These are phyloP conservation scores for Chytriomyces sp. DNA, from an alignment of 192 early-diverging fungal species.

Conservation along the genomic window DNA sequence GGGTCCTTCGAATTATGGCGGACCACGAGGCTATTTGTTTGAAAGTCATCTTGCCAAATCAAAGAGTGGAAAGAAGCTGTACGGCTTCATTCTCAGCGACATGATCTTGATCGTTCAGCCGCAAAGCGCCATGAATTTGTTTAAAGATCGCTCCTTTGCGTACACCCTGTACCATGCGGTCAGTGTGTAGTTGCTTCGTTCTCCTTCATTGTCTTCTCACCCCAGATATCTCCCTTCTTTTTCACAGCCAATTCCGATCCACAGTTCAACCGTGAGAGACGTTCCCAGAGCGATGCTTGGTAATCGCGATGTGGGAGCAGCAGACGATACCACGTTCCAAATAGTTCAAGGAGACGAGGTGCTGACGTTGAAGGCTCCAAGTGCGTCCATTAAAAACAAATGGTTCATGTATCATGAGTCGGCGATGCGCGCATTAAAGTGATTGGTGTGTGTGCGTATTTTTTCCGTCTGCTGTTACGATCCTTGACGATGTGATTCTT, in stretches of 20 bases:
- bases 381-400: constrained; percentile 58
- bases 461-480: no score
- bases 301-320: constrained; percentile 34
- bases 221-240: neutral
- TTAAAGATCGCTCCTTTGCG: constrained; percentile 21
- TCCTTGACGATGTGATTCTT: no score
- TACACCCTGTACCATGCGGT: constrained; percentile 55
- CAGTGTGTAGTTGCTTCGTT: constrained; percentile 22
- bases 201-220: neutral
- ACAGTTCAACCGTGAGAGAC: constrained; percentile 46
- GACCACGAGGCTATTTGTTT: constrained; percentile 66
- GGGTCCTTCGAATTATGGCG: constrained; percentile 61
- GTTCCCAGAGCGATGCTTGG: constrained; percentile 31
- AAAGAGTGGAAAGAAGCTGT: constrained; percentile 78
- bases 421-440: constrained; percentile 11
- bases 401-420: constrained; percentile 54
- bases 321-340: constrained; percentile 67
- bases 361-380: constrained; percentile 60
- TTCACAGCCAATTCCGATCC: constrained; percentile 44
- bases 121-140: constrained; percentile 32
- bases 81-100: constrained; percentile 66
- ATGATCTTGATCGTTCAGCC: constrained; percentile 61
- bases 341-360: constrained; percentile 59
- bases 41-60: constrained; percentile 75
- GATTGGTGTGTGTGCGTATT: neutral